Evolutionary conservation across 2,329 filamentous ascomycete species (phyloP).

Genomic region (Phaeosphaeria sp.): DNA sequence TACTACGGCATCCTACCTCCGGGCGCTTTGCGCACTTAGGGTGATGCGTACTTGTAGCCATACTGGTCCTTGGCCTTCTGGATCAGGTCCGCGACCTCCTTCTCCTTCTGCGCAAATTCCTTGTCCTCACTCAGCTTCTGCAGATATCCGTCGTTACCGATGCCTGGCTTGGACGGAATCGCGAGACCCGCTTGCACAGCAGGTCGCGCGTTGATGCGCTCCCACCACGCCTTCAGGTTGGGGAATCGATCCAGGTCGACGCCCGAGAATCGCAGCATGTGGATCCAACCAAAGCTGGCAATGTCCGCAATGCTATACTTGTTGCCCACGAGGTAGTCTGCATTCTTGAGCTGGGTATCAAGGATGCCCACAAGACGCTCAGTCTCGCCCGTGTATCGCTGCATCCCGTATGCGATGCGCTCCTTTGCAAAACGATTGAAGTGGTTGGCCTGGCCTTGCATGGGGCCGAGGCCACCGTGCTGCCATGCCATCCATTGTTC

Average conservation of each 20-base stretch:
- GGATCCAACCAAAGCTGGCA: conserved; percentile 54
- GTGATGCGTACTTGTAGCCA: conserved; percentile 53
- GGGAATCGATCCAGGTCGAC: conserved; percentile 52
- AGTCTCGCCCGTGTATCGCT: conserved; percentile 56
- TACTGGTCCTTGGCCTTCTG: conserved; percentile 55
- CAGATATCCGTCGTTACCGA: conserved; percentile 53
- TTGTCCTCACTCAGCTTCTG: conserved; percentile 55
- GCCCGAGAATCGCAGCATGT: conserved; percentile 49
- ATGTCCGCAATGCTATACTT: conserved; percentile 57
- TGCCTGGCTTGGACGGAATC: conserved; percentile 44
- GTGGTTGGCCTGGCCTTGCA: conserved; percentile 53
- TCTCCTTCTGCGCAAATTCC: conserved; percentile 57
- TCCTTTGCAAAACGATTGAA: conserved; percentile 53
- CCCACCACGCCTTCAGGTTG: conserved; percentile 54
- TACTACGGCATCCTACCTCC: background rate
- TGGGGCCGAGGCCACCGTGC: conserved; percentile 52
- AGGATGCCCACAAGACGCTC: conserved; percentile 56
- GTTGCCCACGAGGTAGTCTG: conserved; percentile 54
- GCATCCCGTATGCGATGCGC: conserved; percentile 53
- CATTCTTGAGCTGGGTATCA: conserved; percentile 49
- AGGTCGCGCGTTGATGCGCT: conserved; percentile 49
- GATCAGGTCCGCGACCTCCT: conserved; percentile 44
- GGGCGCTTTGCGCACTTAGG: conserved; percentile 21
- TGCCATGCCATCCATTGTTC: conserved; percentile 71
- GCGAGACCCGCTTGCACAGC: conserved; percentile 50